These are phyloP conservation scores for Thelonectria blattea DNA, from an alignment of 2,329 filamentous ascomycete species.

Conservation along the genomic window DNA sequence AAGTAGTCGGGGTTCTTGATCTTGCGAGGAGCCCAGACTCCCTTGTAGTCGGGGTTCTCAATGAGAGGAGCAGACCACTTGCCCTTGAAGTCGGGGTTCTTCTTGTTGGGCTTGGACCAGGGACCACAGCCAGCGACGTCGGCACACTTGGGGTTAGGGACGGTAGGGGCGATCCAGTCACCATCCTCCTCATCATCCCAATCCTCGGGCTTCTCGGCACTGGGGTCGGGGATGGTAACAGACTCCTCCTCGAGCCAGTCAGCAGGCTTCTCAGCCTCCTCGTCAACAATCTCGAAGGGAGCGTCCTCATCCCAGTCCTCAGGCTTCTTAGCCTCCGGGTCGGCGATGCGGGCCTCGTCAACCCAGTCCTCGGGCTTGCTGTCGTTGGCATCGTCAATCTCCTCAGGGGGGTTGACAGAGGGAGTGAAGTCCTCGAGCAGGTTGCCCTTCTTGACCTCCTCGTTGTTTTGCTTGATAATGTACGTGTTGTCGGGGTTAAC, in stretches of 20 bases:
- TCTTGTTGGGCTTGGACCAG: constrained; percentile 90
- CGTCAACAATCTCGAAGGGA: constrained; percentile 93
- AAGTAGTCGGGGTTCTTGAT: constrained; percentile 96
- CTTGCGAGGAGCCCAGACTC: constrained; percentile 91
- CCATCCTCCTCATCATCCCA: constrained; percentile 99
- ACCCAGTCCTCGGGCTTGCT: constrained; percentile 96
- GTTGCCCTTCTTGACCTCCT: constrained; percentile 84
- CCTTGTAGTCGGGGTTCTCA: constrained; percentile 99
- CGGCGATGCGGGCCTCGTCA: constrained; percentile 87
- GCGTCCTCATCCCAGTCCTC: constrained; percentile 99
- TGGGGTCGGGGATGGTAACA: constrained; percentile 82
- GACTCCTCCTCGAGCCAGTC: constrained; percentile 97
- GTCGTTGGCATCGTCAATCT: constrained; percentile 95
- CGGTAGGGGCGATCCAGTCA: constrained; percentile 89
- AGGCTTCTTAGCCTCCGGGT: constrained; percentile 93
- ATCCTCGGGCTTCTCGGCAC: constrained; percentile 96
- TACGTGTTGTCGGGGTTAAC: constrained; percentile 97
- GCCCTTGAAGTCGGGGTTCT: constrained; percentile 98
- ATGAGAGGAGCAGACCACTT: constrained; percentile 94
- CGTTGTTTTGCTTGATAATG: constrained; percentile 89
- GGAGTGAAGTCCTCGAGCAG: constrained; percentile 94
- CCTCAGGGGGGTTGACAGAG: constrained; percentile 89
- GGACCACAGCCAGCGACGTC: constrained; percentile 92
- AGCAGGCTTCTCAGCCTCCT: constrained; percentile 87
- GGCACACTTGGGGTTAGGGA: constrained; percentile 95